Percentiles rank a stretch among this genome's conserved stretches.
phyloP scores from a whole-genome alignment of 2,329 filamentous ascomycete genomes.

The Phyllosticta citrichinensis region DNA sequence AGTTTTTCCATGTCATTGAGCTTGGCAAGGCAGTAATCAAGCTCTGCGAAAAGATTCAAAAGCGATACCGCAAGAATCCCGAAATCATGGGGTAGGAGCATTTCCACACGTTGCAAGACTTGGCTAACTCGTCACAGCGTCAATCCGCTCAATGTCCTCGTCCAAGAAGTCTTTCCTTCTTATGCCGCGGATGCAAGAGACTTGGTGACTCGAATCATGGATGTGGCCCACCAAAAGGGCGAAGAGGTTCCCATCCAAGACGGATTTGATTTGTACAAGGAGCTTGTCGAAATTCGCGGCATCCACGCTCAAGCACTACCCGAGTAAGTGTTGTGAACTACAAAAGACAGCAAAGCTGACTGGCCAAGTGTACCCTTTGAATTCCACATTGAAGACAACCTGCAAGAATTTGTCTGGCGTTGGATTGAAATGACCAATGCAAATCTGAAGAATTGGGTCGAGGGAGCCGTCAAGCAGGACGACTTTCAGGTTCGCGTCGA shows the following conservation, averaged over 20 bases:
- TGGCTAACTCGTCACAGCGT: constrained; percentile 26
- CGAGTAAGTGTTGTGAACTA: constrained; percentile 26
- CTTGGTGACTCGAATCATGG: constrained; percentile 71
- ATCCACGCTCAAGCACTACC: constrained; percentile 72
- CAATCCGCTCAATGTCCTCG: constrained; percentile 58
- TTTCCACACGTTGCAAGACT: constrained; percentile 11
- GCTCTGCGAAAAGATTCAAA: constrained; percentile 79
- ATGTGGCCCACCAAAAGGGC: constrained; percentile 56
- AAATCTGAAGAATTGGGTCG: constrained; percentile 74
- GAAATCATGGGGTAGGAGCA: constrained; percentile 63
- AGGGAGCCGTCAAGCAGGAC: constrained; percentile 85
- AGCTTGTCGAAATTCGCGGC: constrained; percentile 72
- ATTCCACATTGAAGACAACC: constrained; percentile 75
- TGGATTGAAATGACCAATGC: constrained; percentile 79
- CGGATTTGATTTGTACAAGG: constrained; percentile 86
- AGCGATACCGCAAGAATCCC: constrained; percentile 80
- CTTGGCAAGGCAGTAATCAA: constrained; percentile 79
- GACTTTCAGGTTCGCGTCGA: constrained; percentile 66
- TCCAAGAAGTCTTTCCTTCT: constrained; percentile 75
- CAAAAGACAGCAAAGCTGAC: background rate
- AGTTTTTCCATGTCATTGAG: constrained; percentile 82
- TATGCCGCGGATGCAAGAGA: constrained; percentile 85
- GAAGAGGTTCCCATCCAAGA: constrained; percentile 79
- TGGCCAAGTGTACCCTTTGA: constrained; percentile 52
- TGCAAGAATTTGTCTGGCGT: constrained; percentile 90